These are phyloP conservation scores for Penicillium brevicompactum DNA, from an alignment of 2,329 filamentous ascomycete species.

Conservation along the genomic window DNA sequence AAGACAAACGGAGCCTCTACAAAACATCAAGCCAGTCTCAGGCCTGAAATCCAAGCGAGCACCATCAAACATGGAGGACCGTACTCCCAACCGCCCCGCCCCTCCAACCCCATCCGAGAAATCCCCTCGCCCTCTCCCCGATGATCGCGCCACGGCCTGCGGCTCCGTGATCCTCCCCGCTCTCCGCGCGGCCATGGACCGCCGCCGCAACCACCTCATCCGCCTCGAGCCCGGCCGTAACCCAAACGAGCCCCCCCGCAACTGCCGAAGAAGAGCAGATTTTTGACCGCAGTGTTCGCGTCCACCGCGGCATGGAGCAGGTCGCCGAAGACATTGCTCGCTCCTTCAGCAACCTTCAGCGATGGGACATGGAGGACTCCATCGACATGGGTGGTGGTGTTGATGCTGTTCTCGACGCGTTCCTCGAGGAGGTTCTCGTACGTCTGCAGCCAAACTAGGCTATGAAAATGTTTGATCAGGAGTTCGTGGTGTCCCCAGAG, in stretches of 20 bases:
- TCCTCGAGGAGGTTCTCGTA: conserved; percentile 91
- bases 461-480: not conserved
- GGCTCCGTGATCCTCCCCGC: conserved; percentile 79
- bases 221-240: conserved; percentile 32
- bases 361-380: conserved; percentile 79
- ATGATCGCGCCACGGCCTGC: conserved; percentile 20
- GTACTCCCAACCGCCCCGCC: conserved; percentile 4
- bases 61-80: conserved; percentile 15
- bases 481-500: not conserved
- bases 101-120: conserved; percentile 20
- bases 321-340: conserved; percentile 80
- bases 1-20: conserved; percentile 11
- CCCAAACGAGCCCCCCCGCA: conserved; percentile 17
- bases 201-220: conserved; percentile 65
- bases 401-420: conserved; percentile 82
- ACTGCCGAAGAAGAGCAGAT: conserved; percentile 21
- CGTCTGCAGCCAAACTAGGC: conserved; percentile 67
- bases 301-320: conserved; percentile 24
- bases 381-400: conserved; percentile 95
- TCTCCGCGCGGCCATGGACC: conserved; percentile 83
- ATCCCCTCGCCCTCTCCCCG: conserved; percentile 17
- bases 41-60: conserved; percentile 28
- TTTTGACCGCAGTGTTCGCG: conserved; percentile 22
- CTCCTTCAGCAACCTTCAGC: conserved; percentile 86
- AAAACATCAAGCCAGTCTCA: conserved; percentile 9